These are phyloP conservation scores for Geotrichum klebahnii DNA, from an alignment of 1,139 yeast species.

Conservation along the genomic window DNA sequence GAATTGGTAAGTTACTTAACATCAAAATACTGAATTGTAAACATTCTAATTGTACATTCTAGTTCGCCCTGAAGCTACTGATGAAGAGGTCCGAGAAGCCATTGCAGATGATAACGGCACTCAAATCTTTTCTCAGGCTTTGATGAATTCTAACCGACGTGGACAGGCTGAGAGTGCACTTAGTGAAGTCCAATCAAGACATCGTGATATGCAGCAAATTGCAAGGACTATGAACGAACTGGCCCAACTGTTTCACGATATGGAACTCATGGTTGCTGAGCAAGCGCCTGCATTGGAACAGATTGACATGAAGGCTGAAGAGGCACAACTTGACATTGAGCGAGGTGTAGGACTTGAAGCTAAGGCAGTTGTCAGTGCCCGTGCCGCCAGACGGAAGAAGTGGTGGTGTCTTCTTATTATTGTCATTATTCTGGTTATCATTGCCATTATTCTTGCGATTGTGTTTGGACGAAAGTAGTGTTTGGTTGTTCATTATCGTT, in stretches of 20 bases:
- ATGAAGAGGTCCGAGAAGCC: slow-evolving; percentile 64
- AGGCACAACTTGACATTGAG: slow-evolving; percentile 87
- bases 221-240: slow-evolving; percentile 95
- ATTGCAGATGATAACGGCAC: slow-evolving; percentile 37
- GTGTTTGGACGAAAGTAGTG: slow-evolving; percentile 1
- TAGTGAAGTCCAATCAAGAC: slow-evolving; percentile 93
- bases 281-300: slow-evolving; percentile 86
- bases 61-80: slow-evolving; percentile 88
- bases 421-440: slow-evolving; percentile 61
- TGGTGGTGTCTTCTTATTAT: slow-evolving; percentile 76
- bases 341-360: slow-evolving; percentile 91
- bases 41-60: background rate
- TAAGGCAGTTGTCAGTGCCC: slow-evolving; percentile 83
- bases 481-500: background rate
- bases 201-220: slow-evolving; percentile 88
- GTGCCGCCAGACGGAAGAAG: slow-evolving; percentile 86
- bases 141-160: slow-evolving; percentile 84
- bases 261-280: slow-evolving; percentile 94
- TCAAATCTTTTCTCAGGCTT: slow-evolving; percentile 91
- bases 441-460: slow-evolving; percentile 51
- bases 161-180: slow-evolving; percentile 96
- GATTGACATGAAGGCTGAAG: slow-evolving; percentile 72
- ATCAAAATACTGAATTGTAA: background rate
- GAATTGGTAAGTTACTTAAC: slow-evolving; percentile 36
- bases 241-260: slow-evolving; percentile 89